These are phyloP conservation scores for Omphalotus olearius DNA, from an alignment of 1,284 basidiomycete genomes.

Conservation along the genomic window DNA sequence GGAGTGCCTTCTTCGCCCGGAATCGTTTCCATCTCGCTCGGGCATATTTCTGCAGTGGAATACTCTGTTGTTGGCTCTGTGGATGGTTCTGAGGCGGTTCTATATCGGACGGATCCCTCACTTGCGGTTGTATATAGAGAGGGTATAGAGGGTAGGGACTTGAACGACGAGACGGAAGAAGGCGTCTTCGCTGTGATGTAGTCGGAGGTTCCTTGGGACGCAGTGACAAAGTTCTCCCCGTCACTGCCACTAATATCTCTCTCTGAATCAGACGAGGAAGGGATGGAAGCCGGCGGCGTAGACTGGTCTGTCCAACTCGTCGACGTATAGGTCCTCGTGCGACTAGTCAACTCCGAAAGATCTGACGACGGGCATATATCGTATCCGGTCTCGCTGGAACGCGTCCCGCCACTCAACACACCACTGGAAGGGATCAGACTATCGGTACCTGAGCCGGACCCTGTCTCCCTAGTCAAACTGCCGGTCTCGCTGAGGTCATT, in stretches of 20 bases:
- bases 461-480: constrained; percentile 1
- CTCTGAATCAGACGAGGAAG: constrained; percentile 28
- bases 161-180: constrained; percentile 23
- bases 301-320: constrained; percentile 18
- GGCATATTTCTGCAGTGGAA: constrained; percentile 45
- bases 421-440: constrained; percentile 23
- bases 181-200: constrained; percentile 33
- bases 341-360: constrained; percentile 32
- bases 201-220: constrained; percentile 36
- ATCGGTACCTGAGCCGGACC: constrained; percentile 6
- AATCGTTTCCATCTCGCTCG: constrained; percentile 34
- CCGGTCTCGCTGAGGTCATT: constrained; percentile 16
- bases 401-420: constrained; percentile 21
- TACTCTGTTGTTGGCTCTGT: constrained; percentile 46
- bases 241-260: constrained; percentile 21
- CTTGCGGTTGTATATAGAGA: constrained; percentile 53
- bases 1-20: constrained; percentile 39
- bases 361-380: constrained; percentile 47
- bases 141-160: constrained; percentile 47
- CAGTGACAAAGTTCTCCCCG: constrained; percentile 34
- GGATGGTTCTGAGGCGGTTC: constrained; percentile 38
- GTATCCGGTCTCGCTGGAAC: constrained; percentile 43
- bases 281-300: constrained; percentile 27
- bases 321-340: constrained; percentile 24
- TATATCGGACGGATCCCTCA: constrained; percentile 45